Percentiles rank a stretch among this genome's conserved stretches.
Evolutionary conservation across 495 filamentous ascomycete species (phyloP).

Genomic region (Penicillium samsonianum): DNA sequence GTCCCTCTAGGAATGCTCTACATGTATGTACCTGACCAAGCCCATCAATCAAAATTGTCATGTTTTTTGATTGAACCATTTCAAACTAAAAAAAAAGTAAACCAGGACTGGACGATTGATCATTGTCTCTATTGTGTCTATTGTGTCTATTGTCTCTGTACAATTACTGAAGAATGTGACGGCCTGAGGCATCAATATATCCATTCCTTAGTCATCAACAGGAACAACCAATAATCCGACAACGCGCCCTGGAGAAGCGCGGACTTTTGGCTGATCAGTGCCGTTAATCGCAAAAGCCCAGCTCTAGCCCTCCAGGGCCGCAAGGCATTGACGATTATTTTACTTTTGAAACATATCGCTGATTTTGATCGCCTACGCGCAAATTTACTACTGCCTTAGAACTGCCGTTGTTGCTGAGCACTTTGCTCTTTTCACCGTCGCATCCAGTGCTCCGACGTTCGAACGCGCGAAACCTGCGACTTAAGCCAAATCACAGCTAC

Average conservation of each 20-base stretch:
- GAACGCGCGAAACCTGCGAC: slow-evolving; percentile 12
- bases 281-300: slow-evolving; percentile 32
- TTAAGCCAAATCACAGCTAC: neutral
- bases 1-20: neutral
- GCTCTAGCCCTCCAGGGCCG: slow-evolving; percentile 26
- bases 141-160: neutral
- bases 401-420: neutral
- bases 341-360: slow-evolving; percentile 14
- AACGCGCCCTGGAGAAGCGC: slow-evolving; percentile 31
- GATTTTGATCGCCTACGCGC: neutral
- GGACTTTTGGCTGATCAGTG: slow-evolving; percentile 37
- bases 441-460: slow-evolving; percentile 13
- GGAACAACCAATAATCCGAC: slow-evolving; percentile 21
- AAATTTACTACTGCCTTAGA: neutral
- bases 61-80: neutral
- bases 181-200: neutral
- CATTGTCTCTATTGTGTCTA: neutral
- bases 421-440: slow-evolving; percentile 11
- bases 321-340: slow-evolving; percentile 26
- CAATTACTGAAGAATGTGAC: neutral
- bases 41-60: neutral
- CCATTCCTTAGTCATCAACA: neutral
- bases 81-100: neutral
- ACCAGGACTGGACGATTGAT: neutral
- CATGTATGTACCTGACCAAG: neutral